Evolutionary conservation across 495 filamentous ascomycete genomes (phyloP).

Genomic region (Trichoderma erinaceum): DNA sequence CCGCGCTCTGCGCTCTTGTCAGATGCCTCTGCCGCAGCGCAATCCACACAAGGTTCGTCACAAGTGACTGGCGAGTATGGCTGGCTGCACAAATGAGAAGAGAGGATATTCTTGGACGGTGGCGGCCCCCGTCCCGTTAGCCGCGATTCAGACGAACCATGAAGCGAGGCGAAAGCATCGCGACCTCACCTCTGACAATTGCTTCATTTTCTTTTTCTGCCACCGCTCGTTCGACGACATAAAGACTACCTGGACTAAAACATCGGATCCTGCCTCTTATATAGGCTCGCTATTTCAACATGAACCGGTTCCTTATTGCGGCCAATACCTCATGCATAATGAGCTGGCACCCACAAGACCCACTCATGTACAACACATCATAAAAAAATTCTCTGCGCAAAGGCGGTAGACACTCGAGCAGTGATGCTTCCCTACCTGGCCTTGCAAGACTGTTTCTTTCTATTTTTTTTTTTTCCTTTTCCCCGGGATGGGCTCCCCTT

Average conservation of each 20-base stretch:
- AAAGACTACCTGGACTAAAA: slow-evolving; percentile 14
- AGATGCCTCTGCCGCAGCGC: slow-evolving; percentile 24
- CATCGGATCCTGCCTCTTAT: slow-evolving; percentile 24
- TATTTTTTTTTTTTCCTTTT: background rate
- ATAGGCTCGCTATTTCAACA: slow-evolving; percentile 24
- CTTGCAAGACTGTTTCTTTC: background rate
- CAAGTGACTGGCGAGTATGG: slow-evolving; percentile 15
- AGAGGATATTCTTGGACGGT: background rate
- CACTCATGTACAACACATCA: slow-evolving; percentile 28
- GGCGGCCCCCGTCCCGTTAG: slow-evolving; percentile 4
- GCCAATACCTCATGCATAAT: slow-evolving; percentile 29
- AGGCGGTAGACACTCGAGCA: background rate
- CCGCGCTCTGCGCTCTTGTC: slow-evolving; percentile 18
- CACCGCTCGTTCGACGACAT: slow-evolving; percentile 17
- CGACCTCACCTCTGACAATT: background rate
- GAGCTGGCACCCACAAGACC: slow-evolving; percentile 35
- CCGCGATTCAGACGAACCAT: background rate
- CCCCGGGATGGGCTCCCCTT: slow-evolving; percentile 1
- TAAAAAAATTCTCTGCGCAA: slow-evolving; percentile 17
- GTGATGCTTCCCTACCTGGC: background rate
- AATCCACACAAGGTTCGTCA: slow-evolving; percentile 33
- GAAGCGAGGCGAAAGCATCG: background rate
- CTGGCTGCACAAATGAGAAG: background rate
- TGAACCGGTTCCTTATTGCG: slow-evolving; percentile 25
- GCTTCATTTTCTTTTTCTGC: slow-evolving; percentile 22